Base-by-base conservation (phyloP, 2,329 filamentous ascomycete species). In the Trichothecium roseum region DNA sequence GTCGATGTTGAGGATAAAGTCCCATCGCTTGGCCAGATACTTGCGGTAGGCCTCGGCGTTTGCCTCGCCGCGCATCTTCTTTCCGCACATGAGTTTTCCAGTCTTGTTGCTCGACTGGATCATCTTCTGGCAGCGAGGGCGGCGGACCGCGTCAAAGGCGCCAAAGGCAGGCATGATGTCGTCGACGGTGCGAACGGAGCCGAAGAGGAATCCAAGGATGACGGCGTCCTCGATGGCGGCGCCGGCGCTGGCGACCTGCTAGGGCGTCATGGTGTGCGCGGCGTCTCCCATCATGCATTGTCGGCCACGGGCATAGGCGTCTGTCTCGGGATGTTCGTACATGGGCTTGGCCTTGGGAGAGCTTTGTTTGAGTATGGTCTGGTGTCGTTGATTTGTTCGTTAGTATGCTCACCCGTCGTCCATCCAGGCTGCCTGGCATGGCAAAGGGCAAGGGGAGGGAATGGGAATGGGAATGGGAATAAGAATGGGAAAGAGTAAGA, bases 241-340 rank as follows among this genome's bases (percentile, higher is more conserved):
- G 3, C 41, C 49, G 1, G 44, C 46, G 1, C 48, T 47, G 3
- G 44, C 40, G 3, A 40, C 50, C 27, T 49, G 45, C 31, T 45
- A 50, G 0, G 50, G 50, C 2, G 44, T 47, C 10, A 41, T 42
- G 6, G 48, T 48, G 34, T 52, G 48, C 2, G 49, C 47, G 2
- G 47, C 48, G 35, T 51, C 48, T 12, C 48, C 47, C 2, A 50
- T 41, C 8, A 51, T 41, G 22, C 48, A 49, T 1, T 46, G 36
- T 2, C 40, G 40, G 2, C 41, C 41, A 1, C 40, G 31, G 34
- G 36, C 30, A n/a, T 45, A 47, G 4, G 40, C 42, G 8, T 34
- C 30, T 5, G 36, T 43, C 16, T 20, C 20, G n/a, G 41, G 40
- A 22, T 42, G 38, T 15, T 45, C 41, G 36, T 35, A 41, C 29